These are phyloP conservation scores for Solanum arcanum DNA, from an alignment of 257 asterid species.

Conservation along the genomic window DNA sequence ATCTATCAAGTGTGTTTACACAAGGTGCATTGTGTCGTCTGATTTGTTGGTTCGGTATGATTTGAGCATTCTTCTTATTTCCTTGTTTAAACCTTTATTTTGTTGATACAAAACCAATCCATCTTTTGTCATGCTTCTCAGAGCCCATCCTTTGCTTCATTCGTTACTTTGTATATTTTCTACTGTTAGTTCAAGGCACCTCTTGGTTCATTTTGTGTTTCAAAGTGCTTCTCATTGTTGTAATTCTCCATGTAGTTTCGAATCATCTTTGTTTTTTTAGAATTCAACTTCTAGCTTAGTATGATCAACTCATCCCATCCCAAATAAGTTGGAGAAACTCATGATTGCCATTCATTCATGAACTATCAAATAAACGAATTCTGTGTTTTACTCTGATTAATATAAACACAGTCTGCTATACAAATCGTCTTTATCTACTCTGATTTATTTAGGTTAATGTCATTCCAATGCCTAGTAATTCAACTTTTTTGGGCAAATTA, in stretches of 20 bases:
- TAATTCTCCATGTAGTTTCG: background rate
- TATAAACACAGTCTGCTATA: background rate
- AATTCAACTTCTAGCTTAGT: background rate
- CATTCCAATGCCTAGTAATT: background rate
- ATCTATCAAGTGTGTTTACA: background rate
- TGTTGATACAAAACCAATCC: background rate
- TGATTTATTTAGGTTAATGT: background rate
- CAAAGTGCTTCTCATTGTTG: background rate
- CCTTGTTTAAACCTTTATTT: background rate
- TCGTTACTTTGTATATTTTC: background rate
- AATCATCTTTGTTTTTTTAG: background rate
- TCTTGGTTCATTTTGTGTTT: background rate
- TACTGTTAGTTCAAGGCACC: background rate
- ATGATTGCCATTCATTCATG: background rate
- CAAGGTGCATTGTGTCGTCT: background rate
- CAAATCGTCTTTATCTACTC: background rate
- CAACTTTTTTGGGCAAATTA: background rate
- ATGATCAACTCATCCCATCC: background rate
- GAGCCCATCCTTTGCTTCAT: background rate
- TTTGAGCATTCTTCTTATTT: background rate
- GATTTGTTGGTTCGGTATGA: background rate
- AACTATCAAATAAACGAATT: background rate
- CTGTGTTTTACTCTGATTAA: background rate
- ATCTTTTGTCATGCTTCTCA: background rate
- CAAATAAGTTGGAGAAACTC: background rate